Evolutionary conservation across 2,329 filamentous ascomycete genomes (phyloP).

Genomic region (Colletotrichum brevisporum): DNA sequence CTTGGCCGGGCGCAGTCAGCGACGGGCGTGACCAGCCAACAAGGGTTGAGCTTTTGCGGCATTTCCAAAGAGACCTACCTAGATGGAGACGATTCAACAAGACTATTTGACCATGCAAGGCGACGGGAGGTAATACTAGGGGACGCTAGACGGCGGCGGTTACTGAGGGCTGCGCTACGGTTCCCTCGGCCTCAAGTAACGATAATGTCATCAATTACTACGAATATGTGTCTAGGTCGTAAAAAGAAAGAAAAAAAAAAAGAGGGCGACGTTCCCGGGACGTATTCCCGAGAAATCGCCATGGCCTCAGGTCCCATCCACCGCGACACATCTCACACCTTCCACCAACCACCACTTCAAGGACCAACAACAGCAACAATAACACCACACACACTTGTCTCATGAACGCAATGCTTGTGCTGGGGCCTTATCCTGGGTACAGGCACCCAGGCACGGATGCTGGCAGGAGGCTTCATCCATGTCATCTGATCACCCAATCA

Average conservation of each 20-base stretch:
- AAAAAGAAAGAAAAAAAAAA: not conserved
- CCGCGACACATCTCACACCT: too few species aligned
- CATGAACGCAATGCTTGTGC: constrained; percentile 22
- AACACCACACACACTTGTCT: too few species aligned
- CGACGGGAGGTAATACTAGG: not conserved
- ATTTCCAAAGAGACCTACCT: not conserved
- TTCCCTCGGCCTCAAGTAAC: not conserved
- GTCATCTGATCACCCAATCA: constrained; percentile 13
- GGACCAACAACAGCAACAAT: too few species aligned
- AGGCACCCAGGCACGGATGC: not conserved
- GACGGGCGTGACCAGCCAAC: not conserved
- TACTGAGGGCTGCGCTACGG: not conserved
- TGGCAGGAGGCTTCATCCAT: constrained; percentile 1
- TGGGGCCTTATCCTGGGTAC: constrained; percentile 13
- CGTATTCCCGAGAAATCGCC: constrained; percentile 33
- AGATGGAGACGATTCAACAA: too few species aligned
- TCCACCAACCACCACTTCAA: too few species aligned
- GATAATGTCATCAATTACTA: constrained; percentile 17
- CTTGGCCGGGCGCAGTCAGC: constrained; percentile 34
- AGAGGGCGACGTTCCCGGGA: not conserved
- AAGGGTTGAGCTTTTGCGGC: constrained; percentile 14
- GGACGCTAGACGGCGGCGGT: too few species aligned
- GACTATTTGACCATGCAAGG: not conserved
- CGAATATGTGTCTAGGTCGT: too few species aligned
- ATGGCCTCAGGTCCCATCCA: too few species aligned